Evolutionary conservation across 148 eudicot species (phyloP), one percentile per base, ranked within the genome.

Genomic region (Persicaria maculosa): DNA sequence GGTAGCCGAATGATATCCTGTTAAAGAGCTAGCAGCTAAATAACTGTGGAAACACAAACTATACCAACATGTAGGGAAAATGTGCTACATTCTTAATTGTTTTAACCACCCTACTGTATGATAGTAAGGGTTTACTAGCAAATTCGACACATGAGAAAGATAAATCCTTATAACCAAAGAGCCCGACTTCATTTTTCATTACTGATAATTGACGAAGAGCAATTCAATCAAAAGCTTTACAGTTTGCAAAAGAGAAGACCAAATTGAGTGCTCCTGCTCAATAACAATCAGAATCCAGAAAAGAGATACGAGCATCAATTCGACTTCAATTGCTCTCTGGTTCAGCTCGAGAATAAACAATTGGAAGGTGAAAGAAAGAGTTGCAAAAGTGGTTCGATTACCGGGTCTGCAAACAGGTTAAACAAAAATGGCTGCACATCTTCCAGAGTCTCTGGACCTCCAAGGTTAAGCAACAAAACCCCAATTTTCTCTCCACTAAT

Each of bases 1-100:
- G 99, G 97, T 79, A 95, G 78, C 74, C 99, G 89, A 76, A 95
- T 95, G 75, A 95, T 95, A 85, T 95, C 99, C 99, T 95, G 88
- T 86, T 76, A 81, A 52, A 67, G 22, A 58, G 47, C 45, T 55
- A 80, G 68, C 75, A 80, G 67, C 9, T 15, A 11, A 47, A 69
- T 16, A 20, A 59, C 16, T 16, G 65, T 8, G 11, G n/a, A 52
- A 9, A 52, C 57, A 59, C 65, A 59, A 22, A 59, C 65, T 17
- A n/a, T 16, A 17, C 36, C 65, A 14, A 17, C 6, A 59, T n/a
- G 7, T n/a, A 4, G 7, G 65, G 20, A n/a, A 59, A 59, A 22
- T 16, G 15, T 9, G 8, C 36, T 59, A 59, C 36, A 22, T 59
- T 9, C 4, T 16, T 2, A 25, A 16, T 43, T 25, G 70, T 25